Evolutionary conservation across 192 early-diverging fungal species (phyloP), one percentile per base, ranked within the genome.

Genomic region (Coemansia sp.): DNA sequence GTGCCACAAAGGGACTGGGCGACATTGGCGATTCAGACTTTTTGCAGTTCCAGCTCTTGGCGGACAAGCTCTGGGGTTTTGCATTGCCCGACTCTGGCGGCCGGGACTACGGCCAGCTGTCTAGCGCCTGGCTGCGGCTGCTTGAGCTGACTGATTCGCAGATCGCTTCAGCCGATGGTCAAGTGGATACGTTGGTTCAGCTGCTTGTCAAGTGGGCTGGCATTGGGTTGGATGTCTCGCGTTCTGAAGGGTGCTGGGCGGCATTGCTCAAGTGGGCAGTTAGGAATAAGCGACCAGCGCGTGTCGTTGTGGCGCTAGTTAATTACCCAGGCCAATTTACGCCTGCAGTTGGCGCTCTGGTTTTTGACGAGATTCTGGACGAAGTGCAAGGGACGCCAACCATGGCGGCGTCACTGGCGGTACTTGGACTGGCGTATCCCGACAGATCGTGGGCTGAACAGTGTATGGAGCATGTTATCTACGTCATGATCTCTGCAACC

Each of bases 41-140:
- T 17, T 26, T 68, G 59, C 63, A 58, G 43, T 58, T 73, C 19
- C 54, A 24, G 19, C 60, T 73, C 6, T 42, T 67, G 55, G 65
- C 65, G 0, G 65, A 67, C 18, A 53, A 63, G n/a, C 59, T 67
- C 56, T 73, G 71, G 71, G 59, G 38, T 26, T n/a, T 26, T 26
- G 39, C 10, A n/a, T 19, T 54, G 15, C 3, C 48, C 37, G 22
- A 36, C 36, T 37, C 33, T 6, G 34, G 39, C 15, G 57, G 57
- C 1, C 19, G 57, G 17, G 26, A 27, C 14, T 21, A 27, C n/a
- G 65, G 22, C 33, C 48, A 52, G 9, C 58, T 48, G 40, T 42
- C 32, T 21, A 7, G 24, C 15, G 53, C 9, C 12, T 61, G 66
- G 52, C 17, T 21, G 15, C 29, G 11, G 24, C 44, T 68, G 24